Evolutionary conservation across 2,329 filamentous ascomycete genomes (phyloP).

Genomic region (Phaeosphaeriaceae sp.): DNA sequence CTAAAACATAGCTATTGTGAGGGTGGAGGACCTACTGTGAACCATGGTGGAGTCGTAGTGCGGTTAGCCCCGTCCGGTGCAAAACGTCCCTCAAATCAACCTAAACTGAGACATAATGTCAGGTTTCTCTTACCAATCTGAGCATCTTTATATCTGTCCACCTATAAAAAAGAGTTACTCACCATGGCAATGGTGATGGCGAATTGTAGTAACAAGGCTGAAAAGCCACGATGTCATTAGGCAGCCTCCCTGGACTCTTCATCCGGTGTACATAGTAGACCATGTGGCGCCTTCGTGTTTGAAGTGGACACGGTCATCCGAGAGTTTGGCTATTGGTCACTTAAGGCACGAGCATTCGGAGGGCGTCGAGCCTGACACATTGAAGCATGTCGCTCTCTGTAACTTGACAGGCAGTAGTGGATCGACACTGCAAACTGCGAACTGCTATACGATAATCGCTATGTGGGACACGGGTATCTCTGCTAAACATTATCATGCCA

Average conservation of each 20-base stretch:
- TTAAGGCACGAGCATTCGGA: constrained; percentile 4
- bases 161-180: not conserved
- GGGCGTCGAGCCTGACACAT: constrained; percentile 9
- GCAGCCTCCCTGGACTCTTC: constrained; percentile 11
- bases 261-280: constrained; percentile 28
- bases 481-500: not conserved
- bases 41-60: constrained; percentile 11
- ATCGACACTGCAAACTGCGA: constrained; percentile 23
- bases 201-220: constrained; percentile 20
- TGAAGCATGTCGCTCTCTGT: constrained; percentile 2
- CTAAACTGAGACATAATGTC: constrained; percentile 8
- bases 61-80: constrained; percentile 24
- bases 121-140: not conserved
- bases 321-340: constrained; percentile 10
- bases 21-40: not conserved
- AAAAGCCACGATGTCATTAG: constrained; percentile 8
- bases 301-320: constrained; percentile 3
- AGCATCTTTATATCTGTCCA: not conserved
- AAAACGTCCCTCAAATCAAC: not conserved
- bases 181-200: constrained; percentile 1
- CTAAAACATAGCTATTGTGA: not conserved
- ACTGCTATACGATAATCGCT: constrained; percentile 11
- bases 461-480: constrained; percentile 2
- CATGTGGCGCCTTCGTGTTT: constrained; percentile 4
- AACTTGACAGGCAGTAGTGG: constrained; percentile 9